A percentile compares a stretch with the other conserved stretches of the same genome.
Evolutionary conservation across 441 rosid genomes (phyloP).

Genomic region (Daphne laureola): DNA sequence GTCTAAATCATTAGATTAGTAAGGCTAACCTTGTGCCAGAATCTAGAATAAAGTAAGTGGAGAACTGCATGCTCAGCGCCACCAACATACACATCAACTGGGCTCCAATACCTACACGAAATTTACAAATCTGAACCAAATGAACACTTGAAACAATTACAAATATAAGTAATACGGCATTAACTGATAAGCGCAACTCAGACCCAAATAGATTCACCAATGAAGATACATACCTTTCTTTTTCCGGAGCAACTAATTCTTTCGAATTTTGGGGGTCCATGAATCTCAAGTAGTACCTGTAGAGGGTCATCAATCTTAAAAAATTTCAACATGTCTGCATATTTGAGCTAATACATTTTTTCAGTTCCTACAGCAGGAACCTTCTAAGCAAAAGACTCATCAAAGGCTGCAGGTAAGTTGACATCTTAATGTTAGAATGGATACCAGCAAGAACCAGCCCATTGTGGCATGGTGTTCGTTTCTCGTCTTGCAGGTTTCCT

Average conservation of each 20-base stretch:
- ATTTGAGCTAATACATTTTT: too few species aligned
- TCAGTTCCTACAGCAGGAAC: too few species aligned
- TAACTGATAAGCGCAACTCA: not conserved
- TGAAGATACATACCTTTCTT: conserved; percentile 54
- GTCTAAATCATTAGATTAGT: conserved; percentile 3
- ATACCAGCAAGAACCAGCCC: conserved; percentile 99
- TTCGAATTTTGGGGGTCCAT: conserved; percentile 82
- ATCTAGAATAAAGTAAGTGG: conserved; percentile 90
- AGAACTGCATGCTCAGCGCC: conserved; percentile 99
- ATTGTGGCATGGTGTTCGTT: conserved; percentile 99
- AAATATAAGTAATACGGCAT: not conserved
- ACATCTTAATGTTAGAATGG: conserved; percentile 5
- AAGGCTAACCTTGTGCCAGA: conserved; percentile 91
- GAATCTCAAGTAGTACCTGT: conserved; percentile 96
- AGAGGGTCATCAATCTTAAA: conserved; percentile 5
- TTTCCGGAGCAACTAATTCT: conserved; percentile 66
- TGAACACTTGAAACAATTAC: too few species aligned
- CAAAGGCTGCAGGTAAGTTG: not conserved
- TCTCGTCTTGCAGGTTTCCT: conserved; percentile 81
- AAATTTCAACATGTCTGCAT: too few species aligned
- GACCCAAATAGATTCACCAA: too few species aligned
- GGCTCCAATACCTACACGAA: conserved; percentile 80
- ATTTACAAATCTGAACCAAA: not conserved
- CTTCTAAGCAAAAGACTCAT: not conserved
- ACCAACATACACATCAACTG: conserved; percentile 91